Conservation (phyloP, 305 asterid genomes). For the Plantago rigida region DNA sequence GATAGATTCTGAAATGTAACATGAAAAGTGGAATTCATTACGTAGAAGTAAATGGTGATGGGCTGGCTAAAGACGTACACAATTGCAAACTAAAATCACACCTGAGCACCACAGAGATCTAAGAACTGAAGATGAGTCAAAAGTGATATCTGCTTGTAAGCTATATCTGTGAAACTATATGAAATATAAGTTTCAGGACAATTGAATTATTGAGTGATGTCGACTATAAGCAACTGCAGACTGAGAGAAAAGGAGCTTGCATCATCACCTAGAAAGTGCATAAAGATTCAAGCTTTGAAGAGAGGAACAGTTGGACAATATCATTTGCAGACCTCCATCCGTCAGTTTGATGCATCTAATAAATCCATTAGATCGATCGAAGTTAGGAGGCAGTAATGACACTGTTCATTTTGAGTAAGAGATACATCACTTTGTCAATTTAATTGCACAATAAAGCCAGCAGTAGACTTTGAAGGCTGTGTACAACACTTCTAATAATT, state of each 20-base stretch:
- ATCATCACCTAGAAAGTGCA: slow-evolving; percentile 73
- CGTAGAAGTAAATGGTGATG: not conserved
- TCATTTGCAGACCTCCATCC: slow-evolving; percentile 61
- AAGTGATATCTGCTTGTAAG: slow-evolving; percentile 62
- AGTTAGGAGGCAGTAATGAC: slow-evolving; percentile 3
- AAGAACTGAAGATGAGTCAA: slow-evolving; percentile 52
- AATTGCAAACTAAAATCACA: slow-evolving; percentile 25
- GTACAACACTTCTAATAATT: too few species aligned
- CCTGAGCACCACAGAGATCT: slow-evolving; percentile 99
- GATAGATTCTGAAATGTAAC: slow-evolving; percentile 59
- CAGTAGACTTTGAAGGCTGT: too few species aligned
- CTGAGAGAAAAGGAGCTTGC: not conserved
- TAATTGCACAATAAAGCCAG: not conserved
- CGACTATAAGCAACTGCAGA: slow-evolving; percentile 4
- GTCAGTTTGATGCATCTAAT: slow-evolving; percentile 79
- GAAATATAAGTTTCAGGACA: slow-evolving; percentile 21
- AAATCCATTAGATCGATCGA: slow-evolving; percentile 16
- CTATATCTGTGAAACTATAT: slow-evolving; percentile 73
- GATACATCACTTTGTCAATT: slow-evolving; percentile 5
- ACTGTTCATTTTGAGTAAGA: not conserved
- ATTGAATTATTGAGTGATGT: slow-evolving; percentile 6
- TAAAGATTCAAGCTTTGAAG: slow-evolving; percentile 79
- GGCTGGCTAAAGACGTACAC: not conserved
- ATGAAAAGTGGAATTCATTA: slow-evolving; percentile 23
- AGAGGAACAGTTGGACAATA: slow-evolving; percentile 53